Evolutionary conservation across 148 eudicot genomes (phyloP).

Genomic region (Nyssa sinensis): DNA sequence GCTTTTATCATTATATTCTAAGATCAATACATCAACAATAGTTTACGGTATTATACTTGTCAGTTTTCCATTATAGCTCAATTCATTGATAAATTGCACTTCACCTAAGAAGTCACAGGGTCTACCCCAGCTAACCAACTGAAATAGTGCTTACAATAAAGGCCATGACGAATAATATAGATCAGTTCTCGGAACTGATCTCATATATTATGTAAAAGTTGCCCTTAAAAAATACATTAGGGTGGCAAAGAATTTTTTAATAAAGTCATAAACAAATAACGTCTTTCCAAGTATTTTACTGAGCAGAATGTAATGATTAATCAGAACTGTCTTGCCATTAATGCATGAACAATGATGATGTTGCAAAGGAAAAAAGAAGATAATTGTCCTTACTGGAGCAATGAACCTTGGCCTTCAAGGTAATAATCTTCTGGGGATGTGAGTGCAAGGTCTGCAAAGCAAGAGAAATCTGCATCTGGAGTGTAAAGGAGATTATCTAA

Average conservation of each 20-base stretch:
- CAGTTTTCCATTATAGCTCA: not conserved
- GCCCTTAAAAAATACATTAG: not conserved
- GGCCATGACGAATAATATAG: too few relatives aligned
- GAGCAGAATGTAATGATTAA: not conserved
- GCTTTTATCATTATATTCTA: not conserved
- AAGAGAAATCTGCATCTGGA: slow-evolving; percentile 99
- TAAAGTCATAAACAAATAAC: slow-evolving; percentile 1
- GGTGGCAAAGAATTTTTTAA: not conserved
- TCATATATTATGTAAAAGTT: not conserved
- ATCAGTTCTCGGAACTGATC: not conserved
- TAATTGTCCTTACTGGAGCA: slow-evolving; percentile 72
- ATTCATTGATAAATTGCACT: not conserved
- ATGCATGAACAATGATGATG: not conserved
- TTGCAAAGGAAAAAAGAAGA: not conserved
- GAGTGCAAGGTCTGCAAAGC: slow-evolving; percentile 97
- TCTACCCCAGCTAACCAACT: too few relatives aligned
- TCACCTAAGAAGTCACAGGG: not conserved
- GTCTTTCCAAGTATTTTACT: not conserved
- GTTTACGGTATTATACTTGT: not conserved
- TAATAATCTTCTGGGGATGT: slow-evolving; percentile 95
- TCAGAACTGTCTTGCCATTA: not conserved
- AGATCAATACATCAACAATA: not conserved
- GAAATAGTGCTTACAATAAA: too few relatives aligned
- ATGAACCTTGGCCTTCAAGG: slow-evolving; percentile 86
- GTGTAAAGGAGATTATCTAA: slow-evolving; percentile 92